These are phyloP conservation scores for Penicillium lividum DNA, from an alignment of 495 filamentous ascomycete genomes.

Conservation along the genomic window DNA sequence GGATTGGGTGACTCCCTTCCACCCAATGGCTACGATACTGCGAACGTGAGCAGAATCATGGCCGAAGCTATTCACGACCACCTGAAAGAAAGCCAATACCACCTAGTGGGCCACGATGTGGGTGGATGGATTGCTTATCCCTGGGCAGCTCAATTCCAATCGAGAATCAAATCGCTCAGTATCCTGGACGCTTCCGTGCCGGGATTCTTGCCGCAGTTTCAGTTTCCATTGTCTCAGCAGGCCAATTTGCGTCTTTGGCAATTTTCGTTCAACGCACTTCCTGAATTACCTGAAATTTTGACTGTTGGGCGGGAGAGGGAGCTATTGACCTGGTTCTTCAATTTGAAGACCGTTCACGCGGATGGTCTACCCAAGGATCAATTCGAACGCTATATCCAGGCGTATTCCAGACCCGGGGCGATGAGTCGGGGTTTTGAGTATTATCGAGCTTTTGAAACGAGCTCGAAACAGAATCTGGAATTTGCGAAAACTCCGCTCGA, in stretches of 20 bases:
- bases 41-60: slow-evolving; percentile 25
- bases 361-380: slow-evolving; percentile 19
- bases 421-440: slow-evolving; percentile 36
- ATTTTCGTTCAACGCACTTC: slow-evolving; percentile 32
- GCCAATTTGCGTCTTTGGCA: slow-evolving; percentile 31
- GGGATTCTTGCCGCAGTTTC: slow-evolving; percentile 19
- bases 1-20: slow-evolving; percentile 27
- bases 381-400: slow-evolving; percentile 24
- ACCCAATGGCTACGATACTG: slow-evolving; percentile 22
- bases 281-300: slow-evolving; percentile 28
- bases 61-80: slow-evolving; percentile 24
- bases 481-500: slow-evolving; percentile 25
- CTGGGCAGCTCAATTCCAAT: slow-evolving; percentile 29
- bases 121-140: slow-evolving; percentile 32
- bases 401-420: slow-evolving; percentile 28
- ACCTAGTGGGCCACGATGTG: slow-evolving; percentile 30
- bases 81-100: slow-evolving; percentile 21
- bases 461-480: slow-evolving; percentile 28
- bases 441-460: slow-evolving; percentile 29
- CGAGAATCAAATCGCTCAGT: slow-evolving; percentile 25
- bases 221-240: slow-evolving; percentile 22
- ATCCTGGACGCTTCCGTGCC: slow-evolving; percentile 31
- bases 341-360: slow-evolving; percentile 22
- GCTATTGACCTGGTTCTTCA: slow-evolving; percentile 29
- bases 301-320: slow-evolving; percentile 27